phyloP scores from a whole-genome alignment of 2,329 filamentous ascomycete species.

The Neophaeococcomyces mojaviensis region DNA sequence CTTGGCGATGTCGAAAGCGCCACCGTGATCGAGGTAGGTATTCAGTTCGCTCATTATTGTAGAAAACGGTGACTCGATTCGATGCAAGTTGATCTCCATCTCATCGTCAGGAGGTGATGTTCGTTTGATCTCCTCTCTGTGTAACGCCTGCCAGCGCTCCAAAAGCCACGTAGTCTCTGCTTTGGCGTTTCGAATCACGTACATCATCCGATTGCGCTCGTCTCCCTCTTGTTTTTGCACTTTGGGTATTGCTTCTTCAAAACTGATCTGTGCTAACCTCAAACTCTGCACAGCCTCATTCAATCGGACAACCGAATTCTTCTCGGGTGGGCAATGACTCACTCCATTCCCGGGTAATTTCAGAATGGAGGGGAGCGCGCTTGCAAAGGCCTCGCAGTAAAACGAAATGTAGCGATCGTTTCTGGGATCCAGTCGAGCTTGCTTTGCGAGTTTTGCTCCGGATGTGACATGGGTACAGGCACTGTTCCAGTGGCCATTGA shows the following conservation, averaged over 20 bases:
- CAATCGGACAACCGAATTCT: slow-evolving; percentile 1
- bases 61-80: slow-evolving; percentile 5
- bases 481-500: slow-evolving; percentile 8
- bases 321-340: not conserved
- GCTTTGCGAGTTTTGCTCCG: slow-evolving; percentile 5
- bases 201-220: not conserved
- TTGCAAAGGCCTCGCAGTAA: slow-evolving; percentile 9
- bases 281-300: slow-evolving; percentile 5
- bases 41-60: slow-evolving; percentile 1
- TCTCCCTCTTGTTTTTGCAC: not conserved
- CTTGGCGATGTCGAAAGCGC: slow-evolving; percentile 3
- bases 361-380: slow-evolving; percentile 1
- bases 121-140: not conserved
- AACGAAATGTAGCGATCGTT: slow-evolving; percentile 4
- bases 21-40: slow-evolving; percentile 3
- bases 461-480: slow-evolving; percentile 8
- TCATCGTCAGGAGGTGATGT: slow-evolving; percentile 8
- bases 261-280: not conserved
- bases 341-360: not conserved
- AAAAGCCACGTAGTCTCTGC: slow-evolving; percentile 4
- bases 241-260: not conserved
- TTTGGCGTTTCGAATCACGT: slow-evolving; percentile 1
- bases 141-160: slow-evolving; percentile 1
- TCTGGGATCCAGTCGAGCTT: not conserved
- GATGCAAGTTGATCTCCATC: slow-evolving; percentile 1